A percentile compares a stretch with the other conserved stretches of the same genome.
Evolutionary conservation across 2,329 filamentous ascomycete species (phyloP).

Genomic region (Cordyceps javanica): DNA sequence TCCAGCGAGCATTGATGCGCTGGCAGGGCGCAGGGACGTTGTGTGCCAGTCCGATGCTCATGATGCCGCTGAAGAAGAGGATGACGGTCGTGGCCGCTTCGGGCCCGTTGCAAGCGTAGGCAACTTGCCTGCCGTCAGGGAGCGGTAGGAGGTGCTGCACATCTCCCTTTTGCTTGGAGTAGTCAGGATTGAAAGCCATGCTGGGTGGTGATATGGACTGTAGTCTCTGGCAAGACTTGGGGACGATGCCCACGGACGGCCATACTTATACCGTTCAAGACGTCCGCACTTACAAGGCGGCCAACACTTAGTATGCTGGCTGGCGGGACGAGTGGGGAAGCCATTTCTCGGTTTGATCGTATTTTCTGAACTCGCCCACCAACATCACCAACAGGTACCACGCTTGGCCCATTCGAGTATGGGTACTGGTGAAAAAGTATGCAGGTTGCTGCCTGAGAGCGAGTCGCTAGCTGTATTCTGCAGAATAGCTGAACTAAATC

Average conservation of each 20-base stretch:
- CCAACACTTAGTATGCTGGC: neutral
- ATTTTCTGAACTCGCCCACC: neutral
- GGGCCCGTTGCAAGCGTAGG: slow-evolving; percentile 20
- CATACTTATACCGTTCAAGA: neutral
- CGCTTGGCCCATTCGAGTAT: too few relatives aligned
- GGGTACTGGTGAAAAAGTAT: too few relatives aligned
- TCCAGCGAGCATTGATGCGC: slow-evolving; percentile 14
- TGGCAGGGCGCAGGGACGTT: slow-evolving; percentile 15
- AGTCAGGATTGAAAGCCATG: neutral
- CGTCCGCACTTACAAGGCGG: neutral
- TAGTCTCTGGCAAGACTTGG: neutral
- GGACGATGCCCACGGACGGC: neutral
- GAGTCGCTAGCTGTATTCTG: too few relatives aligned
- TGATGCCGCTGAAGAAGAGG: slow-evolving; percentile 19
- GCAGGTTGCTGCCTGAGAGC: too few relatives aligned
- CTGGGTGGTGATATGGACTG: neutral
- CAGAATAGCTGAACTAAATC: too few relatives aligned
- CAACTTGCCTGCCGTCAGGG: slow-evolving; percentile 14
- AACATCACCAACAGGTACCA: too few relatives aligned
- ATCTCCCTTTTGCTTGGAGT: slow-evolving; percentile 10
- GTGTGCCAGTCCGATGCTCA: slow-evolving; percentile 17
- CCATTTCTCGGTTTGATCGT: neutral
- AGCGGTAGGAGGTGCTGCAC: slow-evolving; percentile 17
- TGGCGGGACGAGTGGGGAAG: neutral
- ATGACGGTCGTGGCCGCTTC: slow-evolving; percentile 14